A percentile compares a stretch with the other conserved stretches of the same genome.
These are phyloP conservation scores for Vitis hybrid DNA, from an alignment of 177 flowering plant genomes.

Conservation along the genomic window DNA sequence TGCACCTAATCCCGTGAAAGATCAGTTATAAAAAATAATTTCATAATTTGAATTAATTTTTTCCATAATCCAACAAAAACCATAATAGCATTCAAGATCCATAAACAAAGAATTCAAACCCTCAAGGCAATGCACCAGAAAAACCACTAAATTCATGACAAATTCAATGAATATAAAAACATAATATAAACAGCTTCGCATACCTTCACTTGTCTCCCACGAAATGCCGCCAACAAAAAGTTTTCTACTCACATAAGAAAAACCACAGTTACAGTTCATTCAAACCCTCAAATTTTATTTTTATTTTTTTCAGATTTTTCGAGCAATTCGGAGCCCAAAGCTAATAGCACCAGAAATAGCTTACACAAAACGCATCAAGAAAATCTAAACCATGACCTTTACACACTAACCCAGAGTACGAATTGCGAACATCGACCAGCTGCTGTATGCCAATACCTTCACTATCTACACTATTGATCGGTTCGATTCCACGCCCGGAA, in stretches of 20 bases:
- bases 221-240: slow-evolving; percentile 76
- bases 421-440: slow-evolving; percentile 17
- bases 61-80: no score
- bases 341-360: neutral
- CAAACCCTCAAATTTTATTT: no score
- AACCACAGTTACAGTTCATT: slow-evolving; percentile 14
- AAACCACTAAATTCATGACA: neutral
- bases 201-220: slow-evolving; percentile 76
- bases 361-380: neutral
- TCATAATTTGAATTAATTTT: no score
- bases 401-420: slow-evolving; percentile 28
- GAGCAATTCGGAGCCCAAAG: neutral
- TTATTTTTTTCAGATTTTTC: neutral
- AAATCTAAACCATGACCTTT: neutral
- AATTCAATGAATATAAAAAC: neutral
- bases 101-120: no score
- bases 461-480: slow-evolving; percentile 14
- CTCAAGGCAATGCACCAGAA: neutral
- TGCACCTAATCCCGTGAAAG: no score
- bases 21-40: no score
- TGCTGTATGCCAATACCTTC: slow-evolving; percentile 4
- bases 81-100: no score
- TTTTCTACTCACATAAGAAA: slow-evolving; percentile 58
- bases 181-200: neutral
- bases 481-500: slow-evolving; percentile 3